These are phyloP conservation scores for Cutaneotrichosporon spelunceum DNA, from an alignment of 1,284 basidiomycete genomes.

Conservation along the genomic window DNA sequence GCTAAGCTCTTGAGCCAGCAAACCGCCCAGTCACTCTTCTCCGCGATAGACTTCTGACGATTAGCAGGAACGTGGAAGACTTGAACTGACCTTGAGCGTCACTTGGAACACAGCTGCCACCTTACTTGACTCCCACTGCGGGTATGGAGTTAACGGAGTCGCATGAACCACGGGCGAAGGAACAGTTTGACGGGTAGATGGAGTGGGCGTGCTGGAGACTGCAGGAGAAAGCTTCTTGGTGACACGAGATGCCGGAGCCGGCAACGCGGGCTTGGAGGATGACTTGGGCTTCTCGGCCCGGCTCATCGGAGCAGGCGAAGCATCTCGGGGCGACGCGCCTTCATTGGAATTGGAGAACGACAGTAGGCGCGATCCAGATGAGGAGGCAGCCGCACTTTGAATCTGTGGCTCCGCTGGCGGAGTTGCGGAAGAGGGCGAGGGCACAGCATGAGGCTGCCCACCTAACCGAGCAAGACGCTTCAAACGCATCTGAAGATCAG, in stretches of 20 bases:
- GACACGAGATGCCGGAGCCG: conserved; percentile 3
- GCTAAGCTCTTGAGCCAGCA: conserved; percentile 80
- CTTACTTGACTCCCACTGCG: conserved; percentile 70
- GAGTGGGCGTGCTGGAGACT: conserved; percentile 7
- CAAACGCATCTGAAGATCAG: conserved; percentile 66
- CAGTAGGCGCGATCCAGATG: conserved; percentile 1
- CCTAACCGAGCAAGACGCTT: conserved; percentile 80
- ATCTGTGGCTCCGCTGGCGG: conserved; percentile 29
- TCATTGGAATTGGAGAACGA: conserved; percentile 11
- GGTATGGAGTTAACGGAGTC: conserved; percentile 46
- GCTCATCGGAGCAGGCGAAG: conserved; percentile 5
- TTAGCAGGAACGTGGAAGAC: neutral
- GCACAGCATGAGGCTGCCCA: neutral
- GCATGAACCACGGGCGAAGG: conserved; percentile 36
- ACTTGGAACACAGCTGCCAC: conserved; percentile 69
- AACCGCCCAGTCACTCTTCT: conserved; percentile 65
- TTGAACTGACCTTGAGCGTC: conserved; percentile 67
- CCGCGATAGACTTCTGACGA: conserved; percentile 64
- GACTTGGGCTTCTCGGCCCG: conserved; percentile 30
- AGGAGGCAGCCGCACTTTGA: conserved; percentile 6
- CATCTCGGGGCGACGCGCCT: neutral
- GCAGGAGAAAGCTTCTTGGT: neutral
- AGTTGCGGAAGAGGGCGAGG: conserved; percentile 41
- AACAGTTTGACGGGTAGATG: neutral
- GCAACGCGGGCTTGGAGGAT: conserved; percentile 34